Percentiles rank a stretch among this genome's conserved stretches.
Evolutionary conservation across 805 yeast species (phyloP).

Genomic region (Pichia phayaonensis): DNA sequence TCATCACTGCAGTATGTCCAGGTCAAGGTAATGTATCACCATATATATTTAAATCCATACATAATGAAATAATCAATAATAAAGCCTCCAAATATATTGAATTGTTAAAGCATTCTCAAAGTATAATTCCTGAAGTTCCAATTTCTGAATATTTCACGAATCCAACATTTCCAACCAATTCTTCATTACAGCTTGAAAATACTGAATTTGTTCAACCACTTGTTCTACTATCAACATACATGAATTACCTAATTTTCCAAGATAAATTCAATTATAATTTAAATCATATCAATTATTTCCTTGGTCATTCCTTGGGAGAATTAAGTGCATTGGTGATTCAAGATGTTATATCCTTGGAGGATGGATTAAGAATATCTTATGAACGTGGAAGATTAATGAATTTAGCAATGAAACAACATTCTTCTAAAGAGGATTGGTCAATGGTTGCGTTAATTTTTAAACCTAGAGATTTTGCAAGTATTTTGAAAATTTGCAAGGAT

Average conservation of each 20-base stretch:
- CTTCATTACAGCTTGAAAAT: neutral
- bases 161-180: neutral
- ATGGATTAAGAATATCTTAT: constrained; percentile 22
- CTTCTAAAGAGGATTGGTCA: constrained; percentile 25
- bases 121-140: constrained; percentile 8
- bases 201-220: constrained; percentile 14
- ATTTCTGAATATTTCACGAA: constrained; percentile 14
- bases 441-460: constrained; percentile 28
- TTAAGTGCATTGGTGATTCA: constrained; percentile 25
- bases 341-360: constrained; percentile 18
- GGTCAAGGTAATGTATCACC: constrained; percentile 26
- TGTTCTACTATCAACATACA: constrained; percentile 15
- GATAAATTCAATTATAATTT: constrained; percentile 15
- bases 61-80: constrained; percentile 4
- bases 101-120: neutral
- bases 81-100: constrained; percentile 1
- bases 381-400: constrained; percentile 30
- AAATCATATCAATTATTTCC: constrained; percentile 15
- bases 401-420: constrained; percentile 8
- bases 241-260: constrained; percentile 16
- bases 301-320: constrained; percentile 34
- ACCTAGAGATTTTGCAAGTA: constrained; percentile 16
- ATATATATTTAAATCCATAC: constrained; percentile 8
- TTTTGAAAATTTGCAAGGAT: constrained; percentile 11
- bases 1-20: constrained; percentile 19